Evolutionary conservation across 164 flowering plant species (phyloP).

Genomic region (Chloranthus sessilifolius): DNA sequence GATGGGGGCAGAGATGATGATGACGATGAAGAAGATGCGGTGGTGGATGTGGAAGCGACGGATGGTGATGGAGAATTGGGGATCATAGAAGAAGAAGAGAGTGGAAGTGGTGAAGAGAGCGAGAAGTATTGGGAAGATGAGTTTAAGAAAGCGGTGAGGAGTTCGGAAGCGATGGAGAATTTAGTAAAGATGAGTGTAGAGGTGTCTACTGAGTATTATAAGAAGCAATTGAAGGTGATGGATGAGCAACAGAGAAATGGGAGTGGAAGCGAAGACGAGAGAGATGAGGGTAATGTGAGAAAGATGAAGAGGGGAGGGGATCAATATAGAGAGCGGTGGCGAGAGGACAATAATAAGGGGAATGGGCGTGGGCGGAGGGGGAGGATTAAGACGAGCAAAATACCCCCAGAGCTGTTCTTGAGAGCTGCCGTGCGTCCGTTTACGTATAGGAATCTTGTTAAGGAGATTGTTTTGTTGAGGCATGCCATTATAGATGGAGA

Average conservation of each 20-base stretch:
- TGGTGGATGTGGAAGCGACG: slow-evolving; percentile 26
- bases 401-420: slow-evolving; percentile 79
- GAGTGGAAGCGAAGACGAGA: neutral
- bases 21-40: slow-evolving; percentile 20
- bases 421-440: slow-evolving; percentile 85
- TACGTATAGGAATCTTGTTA: slow-evolving; percentile 80
- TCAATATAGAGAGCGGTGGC: slow-evolving; percentile 59
- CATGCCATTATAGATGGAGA: slow-evolving; percentile 92
- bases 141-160: slow-evolving; percentile 61
- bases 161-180: slow-evolving; percentile 63
- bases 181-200: slow-evolving; percentile 48
- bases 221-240: slow-evolving; percentile 39
- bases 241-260: slow-evolving; percentile 36
- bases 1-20: slow-evolving; percentile 23
- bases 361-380: slow-evolving; percentile 60
- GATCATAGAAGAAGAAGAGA: slow-evolving; percentile 32
- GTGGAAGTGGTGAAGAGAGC: slow-evolving; percentile 36
- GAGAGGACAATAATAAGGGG: slow-evolving; percentile 16
- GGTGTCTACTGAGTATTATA: slow-evolving; percentile 30
- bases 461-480: slow-evolving; percentile 85
- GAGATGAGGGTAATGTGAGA: slow-evolving; percentile 19
- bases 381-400: slow-evolving; percentile 62
- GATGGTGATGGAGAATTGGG: slow-evolving; percentile 39
- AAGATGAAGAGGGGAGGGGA: slow-evolving; percentile 17
- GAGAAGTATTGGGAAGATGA: slow-evolving; percentile 67